Percentiles rank a stretch among this genome's conserved stretches.
Evolutionary conservation across 1,284 basidiomycete genomes (phyloP).

Genomic region (Tylopilus sp.): DNA sequence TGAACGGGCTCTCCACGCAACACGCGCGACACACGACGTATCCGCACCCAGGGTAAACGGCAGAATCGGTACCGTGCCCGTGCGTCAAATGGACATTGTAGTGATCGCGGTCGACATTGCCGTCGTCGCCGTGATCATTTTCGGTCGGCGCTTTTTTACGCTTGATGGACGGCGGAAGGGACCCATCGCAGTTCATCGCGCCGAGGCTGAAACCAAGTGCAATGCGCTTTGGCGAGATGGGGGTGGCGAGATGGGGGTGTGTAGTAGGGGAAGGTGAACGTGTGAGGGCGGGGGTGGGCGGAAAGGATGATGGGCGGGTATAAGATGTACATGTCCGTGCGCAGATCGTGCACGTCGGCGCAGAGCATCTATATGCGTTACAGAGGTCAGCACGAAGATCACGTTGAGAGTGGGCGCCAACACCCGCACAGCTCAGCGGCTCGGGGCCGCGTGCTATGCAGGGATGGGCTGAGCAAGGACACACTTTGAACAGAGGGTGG

Average conservation of each 20-base stretch:
- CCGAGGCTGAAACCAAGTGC: conserved; percentile 36
- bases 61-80: conserved; percentile 9
- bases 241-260: background rate
- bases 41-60: conserved; percentile 39
- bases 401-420: no score
- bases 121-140: conserved; percentile 31
- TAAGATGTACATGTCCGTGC: conserved; percentile 44
- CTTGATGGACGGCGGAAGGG: conserved; percentile 24
- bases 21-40: conserved; percentile 40
- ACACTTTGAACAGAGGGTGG: conserved; percentile 33
- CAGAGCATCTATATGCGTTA: conserved; percentile 29
- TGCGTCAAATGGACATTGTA: conserved; percentile 3
- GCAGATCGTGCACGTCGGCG: conserved; percentile 41
- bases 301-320: conserved; percentile 38
- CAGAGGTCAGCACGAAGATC: conserved; percentile 15
- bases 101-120: background rate
- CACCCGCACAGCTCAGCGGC: no score
- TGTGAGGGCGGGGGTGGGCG: conserved; percentile 45
- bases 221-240: conserved; percentile 38
- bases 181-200: conserved; percentile 33
- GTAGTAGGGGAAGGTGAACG: conserved; percentile 42
- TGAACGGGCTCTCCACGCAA: conserved; percentile 40
- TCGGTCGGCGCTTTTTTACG: conserved; percentile 40
- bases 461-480: conserved; percentile 13
- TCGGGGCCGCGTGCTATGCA: background rate